A percentile compares a stretch with the other conserved stretches of the same genome.
phyloP scores from a whole-genome alignment of 441 rosid genomes.

The California macrophylla region DNA sequence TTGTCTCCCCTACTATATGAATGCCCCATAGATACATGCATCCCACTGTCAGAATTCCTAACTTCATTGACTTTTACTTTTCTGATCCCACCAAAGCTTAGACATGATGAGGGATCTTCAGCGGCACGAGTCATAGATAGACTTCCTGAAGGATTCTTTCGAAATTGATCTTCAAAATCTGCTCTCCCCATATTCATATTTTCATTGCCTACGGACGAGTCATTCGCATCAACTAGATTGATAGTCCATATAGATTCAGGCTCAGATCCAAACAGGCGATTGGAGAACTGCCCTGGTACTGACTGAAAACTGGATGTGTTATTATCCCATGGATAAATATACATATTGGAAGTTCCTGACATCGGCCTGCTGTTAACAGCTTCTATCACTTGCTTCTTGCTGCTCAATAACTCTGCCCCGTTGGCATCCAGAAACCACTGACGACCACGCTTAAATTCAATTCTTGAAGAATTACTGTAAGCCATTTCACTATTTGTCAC shows the following conservation, averaged over 20 bases:
- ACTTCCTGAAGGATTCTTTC: constrained; percentile 36
- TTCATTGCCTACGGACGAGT: constrained; percentile 29
- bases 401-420: constrained; percentile 40
- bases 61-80: constrained; percentile 53
- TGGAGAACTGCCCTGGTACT: constrained; percentile 40
- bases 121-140: constrained; percentile 46
- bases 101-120: constrained; percentile 39
- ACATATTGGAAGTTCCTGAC: constrained; percentile 25
- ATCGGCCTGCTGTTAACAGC: constrained; percentile 30
- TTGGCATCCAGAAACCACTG: constrained; percentile 46
- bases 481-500: constrained; percentile 36
- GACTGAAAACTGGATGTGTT: constrained; percentile 37
- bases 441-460: constrained; percentile 45
- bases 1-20: constrained; percentile 32
- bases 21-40: constrained; percentile 33
- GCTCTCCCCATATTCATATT: constrained; percentile 32
- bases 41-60: constrained; percentile 34
- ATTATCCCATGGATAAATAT: constrained; percentile 41
- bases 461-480: constrained; percentile 36
- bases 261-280: constrained; percentile 32
- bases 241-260: constrained; percentile 35
- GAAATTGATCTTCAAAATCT: constrained; percentile 33
- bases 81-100: constrained; percentile 39
- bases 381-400: constrained; percentile 53
- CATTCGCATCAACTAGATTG: constrained; percentile 41